Base-by-base conservation (phyloP, 106 monocot genomes). In the Hemerocallis citrina region DNA sequence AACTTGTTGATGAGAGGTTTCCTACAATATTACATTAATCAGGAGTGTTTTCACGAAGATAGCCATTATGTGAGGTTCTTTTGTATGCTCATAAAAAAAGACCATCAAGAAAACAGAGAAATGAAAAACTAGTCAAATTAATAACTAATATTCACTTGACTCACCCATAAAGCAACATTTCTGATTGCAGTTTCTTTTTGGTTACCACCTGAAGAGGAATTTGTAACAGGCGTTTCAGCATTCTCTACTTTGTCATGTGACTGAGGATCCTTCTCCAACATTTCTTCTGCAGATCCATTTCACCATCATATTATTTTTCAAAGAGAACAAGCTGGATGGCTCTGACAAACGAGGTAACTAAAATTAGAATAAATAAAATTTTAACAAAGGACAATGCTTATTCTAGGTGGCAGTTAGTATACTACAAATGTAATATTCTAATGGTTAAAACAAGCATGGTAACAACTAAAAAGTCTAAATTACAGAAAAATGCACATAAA, bases 131-230 rank as follows among this genome's bases (percentile, higher is more conserved):
- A 0, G 16, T 52, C 27, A 54, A 16, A 40, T 54, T 51, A 16
- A 16, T 30, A 17, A 24, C 21, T 52, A 39, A 40, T 1, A 15
- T 61, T 30, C 27, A 63, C 46, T 20, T 19, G 45, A 44, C 85
- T 58, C 61, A 85, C 81, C 70, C 81, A 85, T 48, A 85, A 70
- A 54, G 63, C 66, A 60, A 85, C 85, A 64, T 34, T 77, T 81
- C 68, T 81, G 45, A 71, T 34, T 59, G 85, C 71, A 52, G 80
- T 64, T 31, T 48, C 24, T 55, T 69, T 68, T n/a, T 70, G 15
- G 33, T 31, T 31, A 24, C 31, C 39, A 40, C 15, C 55, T 56
- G 61, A 57, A 29, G 47, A 44, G 23, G 55, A 16, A 60, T 71
- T 63, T 40, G 32, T 34, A 25, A 34, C 47, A 48, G 38, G 59